Conservation (phyloP, 139 green algal genomes). For the Volvox reticuliferus region DNA sequence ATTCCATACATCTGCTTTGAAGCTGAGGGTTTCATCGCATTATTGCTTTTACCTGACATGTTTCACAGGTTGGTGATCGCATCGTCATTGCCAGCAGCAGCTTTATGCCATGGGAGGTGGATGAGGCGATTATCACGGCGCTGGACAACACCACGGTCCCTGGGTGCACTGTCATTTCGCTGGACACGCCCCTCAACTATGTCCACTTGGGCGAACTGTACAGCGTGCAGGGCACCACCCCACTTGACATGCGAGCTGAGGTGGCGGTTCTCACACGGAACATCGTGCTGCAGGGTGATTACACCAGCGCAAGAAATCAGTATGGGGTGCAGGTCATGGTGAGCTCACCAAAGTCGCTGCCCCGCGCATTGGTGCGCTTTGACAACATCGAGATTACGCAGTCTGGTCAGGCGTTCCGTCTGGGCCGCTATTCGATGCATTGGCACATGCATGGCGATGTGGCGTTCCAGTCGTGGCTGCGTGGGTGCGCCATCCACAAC, state of each 20-base stretch:
- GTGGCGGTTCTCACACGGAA: slow-evolving; percentile 66
- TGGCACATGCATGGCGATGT: slow-evolving; percentile 80
- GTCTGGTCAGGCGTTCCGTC: slow-evolving; percentile 64
- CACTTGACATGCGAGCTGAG: slow-evolving; percentile 73
- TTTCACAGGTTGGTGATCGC: slow-evolving; percentile 47
- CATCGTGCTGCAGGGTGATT: slow-evolving; percentile 65
- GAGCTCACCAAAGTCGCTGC: slow-evolving; percentile 35
- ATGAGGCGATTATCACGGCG: slow-evolving; percentile 51
- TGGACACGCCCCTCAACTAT: slow-evolving; percentile 59
- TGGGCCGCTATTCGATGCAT: slow-evolving; percentile 82
- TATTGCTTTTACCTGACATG: too few species aligned
- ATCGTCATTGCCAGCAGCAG: slow-evolving; percentile 73
- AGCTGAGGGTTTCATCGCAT: too few species aligned
- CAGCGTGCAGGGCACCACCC: neutral
- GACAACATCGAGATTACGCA: slow-evolving; percentile 62
- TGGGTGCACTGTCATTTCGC: slow-evolving; percentile 41
- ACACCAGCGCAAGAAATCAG: slow-evolving; percentile 36
- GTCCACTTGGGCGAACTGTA: slow-evolving; percentile 66
- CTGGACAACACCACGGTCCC: neutral
- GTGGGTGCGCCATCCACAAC: slow-evolving; percentile 69
- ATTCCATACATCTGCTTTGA: too few species aligned
- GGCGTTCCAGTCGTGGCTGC: slow-evolving; percentile 58
- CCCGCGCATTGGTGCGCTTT: slow-evolving; percentile 27
- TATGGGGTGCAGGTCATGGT: slow-evolving; percentile 70
- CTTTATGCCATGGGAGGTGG: slow-evolving; percentile 61